Conservation (phyloP, 164 flowering plant species). For the Macadamia integrifolia region DNA sequence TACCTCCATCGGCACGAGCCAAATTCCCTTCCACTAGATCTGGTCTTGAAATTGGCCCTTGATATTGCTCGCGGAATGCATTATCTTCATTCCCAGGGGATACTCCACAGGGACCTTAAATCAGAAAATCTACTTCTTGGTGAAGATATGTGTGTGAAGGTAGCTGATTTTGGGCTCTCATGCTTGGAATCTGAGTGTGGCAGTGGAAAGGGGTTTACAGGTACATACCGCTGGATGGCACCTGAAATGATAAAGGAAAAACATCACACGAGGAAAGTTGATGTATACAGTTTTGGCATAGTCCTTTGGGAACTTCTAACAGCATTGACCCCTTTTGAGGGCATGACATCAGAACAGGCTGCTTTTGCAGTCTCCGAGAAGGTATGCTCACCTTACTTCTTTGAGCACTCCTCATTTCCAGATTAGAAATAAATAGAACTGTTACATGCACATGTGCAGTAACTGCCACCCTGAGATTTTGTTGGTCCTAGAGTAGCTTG, state of each 20-base stretch:
- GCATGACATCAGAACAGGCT: slow-evolving; percentile 98
- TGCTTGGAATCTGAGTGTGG: slow-evolving; percentile 88
- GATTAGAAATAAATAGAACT: background rate
- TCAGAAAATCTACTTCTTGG: slow-evolving; percentile 87
- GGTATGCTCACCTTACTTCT: slow-evolving; percentile 35
- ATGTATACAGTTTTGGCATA: slow-evolving; percentile 92
- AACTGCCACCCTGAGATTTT: too few species aligned
- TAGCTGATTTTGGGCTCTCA: slow-evolving; percentile 95
- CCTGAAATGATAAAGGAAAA: slow-evolving; percentile 95
- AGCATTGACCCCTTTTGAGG: slow-evolving; percentile 79
- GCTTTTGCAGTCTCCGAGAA: slow-evolving; percentile 96
- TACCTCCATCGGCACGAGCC: slow-evolving; percentile 90
- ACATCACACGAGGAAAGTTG: slow-evolving; percentile 84
- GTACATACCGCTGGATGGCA: slow-evolving; percentile 99
- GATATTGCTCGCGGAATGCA: slow-evolving; percentile 93
- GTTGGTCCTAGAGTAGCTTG: too few species aligned
- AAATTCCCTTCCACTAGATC: slow-evolving; percentile 61
- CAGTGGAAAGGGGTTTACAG: slow-evolving; percentile 77
- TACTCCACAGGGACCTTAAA: slow-evolving; percentile 92
- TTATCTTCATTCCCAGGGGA: slow-evolving; percentile 80
- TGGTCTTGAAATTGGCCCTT: slow-evolving; percentile 69
- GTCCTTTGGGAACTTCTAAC: slow-evolving; percentile 96
- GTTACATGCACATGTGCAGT: too few species aligned
- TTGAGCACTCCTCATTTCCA: background rate
- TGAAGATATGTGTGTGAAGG: slow-evolving; percentile 80